Base-by-base conservation (phyloP, 1,284 basidiomycete genomes). In the Trichosporon ovoides region DNA sequence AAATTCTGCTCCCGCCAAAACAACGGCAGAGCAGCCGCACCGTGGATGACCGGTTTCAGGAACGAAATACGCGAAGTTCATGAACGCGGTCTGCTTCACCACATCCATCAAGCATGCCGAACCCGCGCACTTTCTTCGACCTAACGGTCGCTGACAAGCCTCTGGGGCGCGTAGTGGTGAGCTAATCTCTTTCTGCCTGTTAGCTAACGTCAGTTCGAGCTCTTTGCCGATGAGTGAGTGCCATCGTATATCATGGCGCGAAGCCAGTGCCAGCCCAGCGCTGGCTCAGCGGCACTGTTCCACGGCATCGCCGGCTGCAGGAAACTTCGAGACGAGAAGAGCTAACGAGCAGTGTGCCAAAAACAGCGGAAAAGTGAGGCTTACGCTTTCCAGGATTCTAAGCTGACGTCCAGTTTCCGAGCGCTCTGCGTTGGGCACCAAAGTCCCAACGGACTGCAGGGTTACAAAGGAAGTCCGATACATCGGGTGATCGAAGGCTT, bases 391-490 rank as follows among this genome's bases (percentile, higher is more conserved):
- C n/a, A n/a, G n/a, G n/a, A 16, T 3, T 28, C 36, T 11, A 38
- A 62, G 14, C 59, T 60, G 37, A 49, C 54, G n/a, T 43, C 46
- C 66, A 91, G 89, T 78, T 96, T 96, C 73, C 85, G 91, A 49
- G 86, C 86, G 11, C 80, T 96, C 58, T 92, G 89, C 73, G 94
- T 91, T 0, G 92, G 91, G 13, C 88, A 93, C 72, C 87, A 85
- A 69, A 76, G 79, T 2, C 83, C 85, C 0, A 83, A 86, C 48
- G 77, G 83, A 14, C 85, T 87, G 3, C 81, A 95, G 3, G 87
- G 87, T 75, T 96, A 92, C 83, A 90, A 89, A 75, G 85, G 85
- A 68, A 84, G 82, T 58, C 84, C 85, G 48, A 80, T 92, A 16
- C 90, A 92, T 69, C 82, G 90, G 22, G 85, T 87, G 28, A 92